Base-by-base conservation (phyloP, 768 basidiomycete species). In the Xerocomellus amylosporus region DNA sequence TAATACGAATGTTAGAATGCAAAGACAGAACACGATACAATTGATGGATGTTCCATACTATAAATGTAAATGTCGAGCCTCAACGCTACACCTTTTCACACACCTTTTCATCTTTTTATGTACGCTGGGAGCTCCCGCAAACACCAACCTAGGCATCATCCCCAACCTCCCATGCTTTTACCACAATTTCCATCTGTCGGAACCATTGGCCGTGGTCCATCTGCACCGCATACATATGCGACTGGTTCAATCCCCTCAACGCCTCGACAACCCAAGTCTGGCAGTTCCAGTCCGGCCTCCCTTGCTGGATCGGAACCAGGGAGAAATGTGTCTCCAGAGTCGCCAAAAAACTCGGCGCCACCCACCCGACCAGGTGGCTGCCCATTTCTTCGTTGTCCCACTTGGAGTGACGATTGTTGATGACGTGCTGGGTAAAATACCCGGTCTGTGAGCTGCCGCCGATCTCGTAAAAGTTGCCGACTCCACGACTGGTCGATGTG, bases 381-480 rank as follows among this genome's bases (percentile, higher is more conserved):
- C 56, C 52, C 20, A 37, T 14, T 12, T 58, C 56, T 20, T 37
- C 33, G 3, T 13, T 24, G 24, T 58, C 31, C 52, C 49, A 58
- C 38, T 8, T 12, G 1, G 10, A 5, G 28, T 58, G 51, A 4
- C 48, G 51, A 7, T 8, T 19, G 48, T 60, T 38, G 12, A 59
- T 34, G 17, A 51, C 2, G 12, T 42, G n/a, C 20, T 48, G 46
- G 3, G 20, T n/a, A 5, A 37, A 14, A 17, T 60, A 59, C 3
- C 56, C 46, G 0, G 34, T 42, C 31, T 20, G 38, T 6, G 51
- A 46, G 30, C 46, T 42, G 4, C 53, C 53, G 1, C 17, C 49
- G 37, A 58, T 20, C 20, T 51, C 56, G 38, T 58, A 54, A 40
- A 28, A 60, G 42, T 54, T 60, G 24, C 56, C 52, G 9, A 58